Conservation (phyloP, 306 rosid species). For the Pterocarpus santalinus region DNA sequence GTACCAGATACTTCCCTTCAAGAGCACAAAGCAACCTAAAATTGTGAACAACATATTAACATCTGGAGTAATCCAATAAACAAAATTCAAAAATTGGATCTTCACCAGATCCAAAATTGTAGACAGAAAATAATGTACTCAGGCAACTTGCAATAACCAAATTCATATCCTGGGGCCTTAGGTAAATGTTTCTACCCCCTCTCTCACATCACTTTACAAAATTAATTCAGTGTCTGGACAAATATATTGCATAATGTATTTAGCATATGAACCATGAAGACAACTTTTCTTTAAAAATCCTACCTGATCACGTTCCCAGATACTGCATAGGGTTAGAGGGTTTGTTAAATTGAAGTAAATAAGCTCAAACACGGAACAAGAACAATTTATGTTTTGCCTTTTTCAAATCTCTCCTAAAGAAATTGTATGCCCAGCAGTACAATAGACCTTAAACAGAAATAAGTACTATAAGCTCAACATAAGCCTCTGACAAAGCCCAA, state of each 20-base stretch:
- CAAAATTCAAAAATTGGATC: conserved; percentile 23
- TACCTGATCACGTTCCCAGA: too few species aligned
- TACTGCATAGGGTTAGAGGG: too few species aligned
- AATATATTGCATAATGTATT: too few species aligned
- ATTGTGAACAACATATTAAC: conserved; percentile 32
- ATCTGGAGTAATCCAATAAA: not conserved
- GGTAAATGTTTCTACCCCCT: too few species aligned
- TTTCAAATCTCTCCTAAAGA: not conserved
- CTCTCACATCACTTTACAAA: not conserved
- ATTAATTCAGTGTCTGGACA: too few species aligned
- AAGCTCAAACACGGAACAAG: not conserved
- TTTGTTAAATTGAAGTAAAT: too few species aligned
- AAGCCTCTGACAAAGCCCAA: not conserved
- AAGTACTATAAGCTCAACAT: not conserved
- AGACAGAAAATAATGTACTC: not conserved
- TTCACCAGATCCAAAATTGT: conserved; percentile 2
- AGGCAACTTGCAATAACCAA: too few species aligned
- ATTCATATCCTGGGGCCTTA: too few species aligned
- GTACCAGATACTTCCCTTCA: conserved; percentile 84
- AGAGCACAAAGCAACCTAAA: conserved; percentile 89
- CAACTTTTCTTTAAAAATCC: too few species aligned
- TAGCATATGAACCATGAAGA: too few species aligned
- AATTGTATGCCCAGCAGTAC: not conserved
- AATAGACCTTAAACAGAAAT: conserved; percentile 13
- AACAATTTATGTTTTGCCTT: not conserved